Evolutionary conservation across 257 asterid species (phyloP), one percentile per base, ranked within the genome.

Genomic region (Solanum pimpinellifolium): DNA sequence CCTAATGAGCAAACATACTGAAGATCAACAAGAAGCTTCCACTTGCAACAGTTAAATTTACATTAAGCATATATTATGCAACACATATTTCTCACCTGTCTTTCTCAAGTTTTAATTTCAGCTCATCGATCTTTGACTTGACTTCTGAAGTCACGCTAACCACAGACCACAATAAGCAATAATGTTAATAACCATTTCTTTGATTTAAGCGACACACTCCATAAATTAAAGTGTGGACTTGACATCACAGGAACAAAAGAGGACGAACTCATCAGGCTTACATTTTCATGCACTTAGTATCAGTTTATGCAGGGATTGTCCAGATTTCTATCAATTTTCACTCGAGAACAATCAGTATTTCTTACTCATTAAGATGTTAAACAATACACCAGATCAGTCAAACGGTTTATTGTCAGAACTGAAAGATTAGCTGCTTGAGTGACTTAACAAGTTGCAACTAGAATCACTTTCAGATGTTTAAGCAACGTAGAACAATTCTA

Each of bases 51-150:
- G 35, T 59, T 76, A 18, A 85, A 37, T 7, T 27, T 27, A 35
- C 27, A 52, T 35, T 73, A 9, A 31, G 59, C 74, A 33, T 15
- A 62, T 14, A 39, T 83, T 82, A 20, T 60, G 78, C 81, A 68
- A 8, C 44, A 52, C 44, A 85, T 70, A 29, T 81, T n/a, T 87
- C 86, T 92, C 92, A 97, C 99, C 98, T 97, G 86, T 97, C 99
- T 90, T 95, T 95, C 92, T 95, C 99, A 44, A 95, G 91, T 89
- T 94, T 95, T 35, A 92, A 80, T 88, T 91, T 97, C 93, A 97
- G 83, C 88, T 94, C 98, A 86, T 95, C 96, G 88, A 94, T 89
- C 89, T 88, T 91, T 72, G 96, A 87, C 87, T 93, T 96, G 89
- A 97, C 88, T 86, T 92, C 98, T 83, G 97, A 91, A 88, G 95